phyloP scores from a whole-genome alignment of 140 eudicot genomes.

The Oenanthe javanica region DNA sequence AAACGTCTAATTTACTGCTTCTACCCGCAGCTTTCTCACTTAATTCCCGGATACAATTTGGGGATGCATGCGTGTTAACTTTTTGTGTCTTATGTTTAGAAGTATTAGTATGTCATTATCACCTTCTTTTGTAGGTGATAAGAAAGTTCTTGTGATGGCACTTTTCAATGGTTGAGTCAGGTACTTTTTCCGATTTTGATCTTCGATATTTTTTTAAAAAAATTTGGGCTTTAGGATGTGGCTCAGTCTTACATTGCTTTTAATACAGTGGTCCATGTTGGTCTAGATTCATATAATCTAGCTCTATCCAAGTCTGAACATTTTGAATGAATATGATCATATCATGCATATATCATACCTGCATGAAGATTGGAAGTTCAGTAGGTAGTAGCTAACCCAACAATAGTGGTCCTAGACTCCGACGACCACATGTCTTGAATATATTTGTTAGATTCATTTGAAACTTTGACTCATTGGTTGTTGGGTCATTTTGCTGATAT shows the following conservation, averaged over 20 bases:
- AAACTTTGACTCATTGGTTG: constrained; percentile 5
- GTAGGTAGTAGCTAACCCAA: background rate
- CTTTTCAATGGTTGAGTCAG: background rate
- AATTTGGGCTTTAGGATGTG: background rate
- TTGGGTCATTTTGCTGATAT: background rate
- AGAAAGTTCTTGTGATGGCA: background rate
- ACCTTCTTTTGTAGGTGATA: background rate
- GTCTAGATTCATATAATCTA: background rate
- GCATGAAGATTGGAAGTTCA: constrained; percentile 1
- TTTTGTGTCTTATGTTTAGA: constrained; percentile 8
- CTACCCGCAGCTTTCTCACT: constrained; percentile 52
- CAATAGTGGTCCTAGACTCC: background rate
- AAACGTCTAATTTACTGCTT: background rate
- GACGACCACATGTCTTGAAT: constrained; percentile 16
- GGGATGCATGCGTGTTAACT: constrained; percentile 87
- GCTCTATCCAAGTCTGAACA: constrained; percentile 4
- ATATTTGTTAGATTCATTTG: background rate
- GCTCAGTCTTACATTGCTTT: background rate
- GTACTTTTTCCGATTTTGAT: background rate
- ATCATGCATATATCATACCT: background rate
- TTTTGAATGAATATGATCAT: background rate
- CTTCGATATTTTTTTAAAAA: background rate
- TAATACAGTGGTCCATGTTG: constrained; percentile 4
- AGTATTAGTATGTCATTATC: background rate
- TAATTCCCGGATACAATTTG: constrained; percentile 94